Conservation (phyloP, 345 rosid species). For the Corymbia maculata region DNA sequence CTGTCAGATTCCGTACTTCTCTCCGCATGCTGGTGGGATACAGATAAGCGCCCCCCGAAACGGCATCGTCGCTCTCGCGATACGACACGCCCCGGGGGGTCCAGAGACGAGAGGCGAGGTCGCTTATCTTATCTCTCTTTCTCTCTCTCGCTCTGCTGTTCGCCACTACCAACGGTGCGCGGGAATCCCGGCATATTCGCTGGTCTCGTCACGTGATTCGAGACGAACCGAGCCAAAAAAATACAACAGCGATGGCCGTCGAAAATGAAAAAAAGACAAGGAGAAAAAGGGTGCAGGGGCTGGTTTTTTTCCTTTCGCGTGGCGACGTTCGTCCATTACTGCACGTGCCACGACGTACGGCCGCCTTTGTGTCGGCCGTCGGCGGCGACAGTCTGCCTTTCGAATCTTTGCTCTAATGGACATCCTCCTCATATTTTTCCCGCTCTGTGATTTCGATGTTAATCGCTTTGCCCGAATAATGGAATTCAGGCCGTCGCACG, state of each 20-base stretch:
- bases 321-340: background rate
- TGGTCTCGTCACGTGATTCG: background rate
- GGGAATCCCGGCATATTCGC: background rate
- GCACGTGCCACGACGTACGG: background rate
- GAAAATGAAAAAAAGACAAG: background rate
- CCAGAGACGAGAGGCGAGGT: background rate
- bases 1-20: background rate
- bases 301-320: background rate
- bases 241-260: background rate
- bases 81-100: background rate
- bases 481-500: background rate
- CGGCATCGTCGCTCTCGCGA: background rate
- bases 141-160: background rate
- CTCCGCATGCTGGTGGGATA: background rate
- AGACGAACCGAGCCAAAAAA: background rate
- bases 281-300: background rate
- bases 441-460: background rate
- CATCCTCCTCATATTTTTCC: background rate
- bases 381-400: background rate
- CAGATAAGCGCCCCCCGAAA: background rate
- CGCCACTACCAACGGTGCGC: background rate
- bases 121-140: background rate
- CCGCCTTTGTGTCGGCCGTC: background rate
- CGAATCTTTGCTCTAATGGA: background rate
- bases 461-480: background rate